phyloP scores from a whole-genome alignment of 495 filamentous ascomycete genomes.

The Terfezia claveryi region DNA sequence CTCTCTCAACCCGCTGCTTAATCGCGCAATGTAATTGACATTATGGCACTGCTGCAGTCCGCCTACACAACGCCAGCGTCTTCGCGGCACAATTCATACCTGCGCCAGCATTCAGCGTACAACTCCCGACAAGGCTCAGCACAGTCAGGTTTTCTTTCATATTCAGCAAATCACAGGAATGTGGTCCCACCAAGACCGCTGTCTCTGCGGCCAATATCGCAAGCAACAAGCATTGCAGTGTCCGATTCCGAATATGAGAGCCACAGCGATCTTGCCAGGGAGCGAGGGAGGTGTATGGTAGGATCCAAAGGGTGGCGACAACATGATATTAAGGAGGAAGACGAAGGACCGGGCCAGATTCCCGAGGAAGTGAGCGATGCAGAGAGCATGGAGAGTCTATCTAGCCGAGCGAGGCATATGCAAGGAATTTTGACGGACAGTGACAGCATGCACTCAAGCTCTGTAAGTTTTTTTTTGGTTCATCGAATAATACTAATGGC shows the following conservation, averaged over 20 bases:
- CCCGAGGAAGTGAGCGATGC: slow-evolving; percentile 15
- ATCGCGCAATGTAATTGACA: not conserved
- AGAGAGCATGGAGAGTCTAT: slow-evolving; percentile 18
- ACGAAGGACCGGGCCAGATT: not conserved
- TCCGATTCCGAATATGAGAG: slow-evolving; percentile 13
- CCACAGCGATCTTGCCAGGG: not conserved
- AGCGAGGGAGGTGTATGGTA: slow-evolving; percentile 4
- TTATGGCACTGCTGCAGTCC: not conserved
- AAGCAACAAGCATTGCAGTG: slow-evolving; percentile 16
- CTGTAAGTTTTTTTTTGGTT: not conserved
- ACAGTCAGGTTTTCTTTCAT: not conserved
- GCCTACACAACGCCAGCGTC: not conserved
- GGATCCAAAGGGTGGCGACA: slow-evolving; percentile 15
- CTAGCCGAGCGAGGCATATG: slow-evolving; percentile 15
- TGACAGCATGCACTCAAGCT: slow-evolving; percentile 2
- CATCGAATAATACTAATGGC: not conserved
- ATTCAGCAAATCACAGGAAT: not conserved
- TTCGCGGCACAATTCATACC: not conserved
- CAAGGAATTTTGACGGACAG: slow-evolving; percentile 18
- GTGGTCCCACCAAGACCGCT: not conserved
- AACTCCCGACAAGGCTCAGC: not conserved
- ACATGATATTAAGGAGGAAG: slow-evolving; percentile 11
- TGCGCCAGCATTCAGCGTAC: not conserved
- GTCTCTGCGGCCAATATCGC: slow-evolving; percentile 9
- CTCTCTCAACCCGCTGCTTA: not conserved